A percentile compares a stretch with the other conserved stretches of the same genome.
Conservation (phyloP, 805 yeast genomes). For the Candida pseudoglaebosa region DNA sequence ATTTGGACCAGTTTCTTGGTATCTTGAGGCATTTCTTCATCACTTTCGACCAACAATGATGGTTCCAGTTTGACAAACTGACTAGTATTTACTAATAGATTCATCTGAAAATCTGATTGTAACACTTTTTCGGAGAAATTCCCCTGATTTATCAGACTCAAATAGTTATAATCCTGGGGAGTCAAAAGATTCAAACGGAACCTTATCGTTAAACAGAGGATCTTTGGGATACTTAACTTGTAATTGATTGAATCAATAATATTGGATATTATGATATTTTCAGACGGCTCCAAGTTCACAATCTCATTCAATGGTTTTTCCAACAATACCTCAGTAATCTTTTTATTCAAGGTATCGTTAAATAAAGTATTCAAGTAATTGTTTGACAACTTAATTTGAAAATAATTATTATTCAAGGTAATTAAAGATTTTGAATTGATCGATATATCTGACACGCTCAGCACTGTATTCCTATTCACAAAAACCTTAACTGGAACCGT, state of each 20-base stretch:
- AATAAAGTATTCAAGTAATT: slow-evolving; percentile 7
- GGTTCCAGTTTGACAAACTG: slow-evolving; percentile 2
- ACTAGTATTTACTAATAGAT: background rate
- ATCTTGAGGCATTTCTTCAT: background rate
- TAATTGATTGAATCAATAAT: slow-evolving; percentile 4
- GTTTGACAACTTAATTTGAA: slow-evolving; percentile 9
- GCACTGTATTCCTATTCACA: slow-evolving; percentile 5
- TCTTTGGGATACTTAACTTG: slow-evolving; percentile 1
- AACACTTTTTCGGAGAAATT: slow-evolving; percentile 1
- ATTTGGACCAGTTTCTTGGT: background rate
- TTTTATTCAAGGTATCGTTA: background rate
- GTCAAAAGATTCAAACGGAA: slow-evolving; percentile 1
- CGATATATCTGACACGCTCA: slow-evolving; percentile 4
- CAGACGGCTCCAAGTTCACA: background rate
- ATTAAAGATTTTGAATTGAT: slow-evolving; percentile 12
- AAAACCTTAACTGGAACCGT: slow-evolving; percentile 11
- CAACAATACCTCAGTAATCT: background rate
- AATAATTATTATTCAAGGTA: slow-evolving; percentile 8
- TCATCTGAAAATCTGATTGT: slow-evolving; percentile 1
- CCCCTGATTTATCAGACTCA: background rate
- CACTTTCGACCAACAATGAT: slow-evolving; percentile 1
- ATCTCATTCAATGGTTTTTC: background rate
- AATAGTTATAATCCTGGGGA: background rate
- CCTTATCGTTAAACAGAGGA: background rate
- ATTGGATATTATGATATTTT: background rate